Conservation (phyloP, 129 eudicot genomes). For the Sambucus nigra region DNA sequence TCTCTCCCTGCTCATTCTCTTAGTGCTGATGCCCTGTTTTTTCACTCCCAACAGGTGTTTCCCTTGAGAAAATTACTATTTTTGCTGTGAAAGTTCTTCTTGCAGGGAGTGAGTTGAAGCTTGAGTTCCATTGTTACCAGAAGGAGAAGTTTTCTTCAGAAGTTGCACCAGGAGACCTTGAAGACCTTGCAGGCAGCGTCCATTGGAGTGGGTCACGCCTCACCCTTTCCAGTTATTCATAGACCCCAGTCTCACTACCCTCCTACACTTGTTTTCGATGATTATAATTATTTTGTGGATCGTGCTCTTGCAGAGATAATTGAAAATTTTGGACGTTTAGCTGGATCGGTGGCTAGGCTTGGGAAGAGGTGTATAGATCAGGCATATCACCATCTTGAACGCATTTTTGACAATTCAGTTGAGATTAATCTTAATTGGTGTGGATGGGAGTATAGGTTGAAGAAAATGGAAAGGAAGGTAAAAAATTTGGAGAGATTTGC, state of each 20-base stretch:
- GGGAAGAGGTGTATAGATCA: slow-evolving; percentile 78
- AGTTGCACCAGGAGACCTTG: too few relatives aligned
- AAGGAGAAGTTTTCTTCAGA: too few relatives aligned
- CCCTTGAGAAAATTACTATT: too few relatives aligned
- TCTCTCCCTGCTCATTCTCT: too few relatives aligned
- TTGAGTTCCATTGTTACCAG: too few relatives aligned
- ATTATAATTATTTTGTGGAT: slow-evolving; percentile 48
- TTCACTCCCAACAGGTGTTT: slow-evolving; percentile 51
- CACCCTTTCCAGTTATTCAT: too few relatives aligned
- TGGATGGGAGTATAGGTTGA: slow-evolving; percentile 67
- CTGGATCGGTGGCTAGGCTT: slow-evolving; percentile 43
- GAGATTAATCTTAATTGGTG: slow-evolving; percentile 40
- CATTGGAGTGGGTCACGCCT: too few relatives aligned
- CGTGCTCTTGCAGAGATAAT: slow-evolving; percentile 59
- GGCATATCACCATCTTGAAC: slow-evolving; percentile 57
- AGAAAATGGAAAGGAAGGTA: slow-evolving; percentile 81
- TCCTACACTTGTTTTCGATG: slow-evolving; percentile 68
- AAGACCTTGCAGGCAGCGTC: too few relatives aligned
- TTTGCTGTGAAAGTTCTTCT: too few relatives aligned
- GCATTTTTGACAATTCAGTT: slow-evolving; percentile 39
- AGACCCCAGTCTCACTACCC: too few relatives aligned
- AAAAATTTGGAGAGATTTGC: slow-evolving; percentile 71
- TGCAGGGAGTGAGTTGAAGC: too few relatives aligned
- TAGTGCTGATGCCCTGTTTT: too few relatives aligned
- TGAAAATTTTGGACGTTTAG: slow-evolving; percentile 41